These are phyloP conservation scores for Botrytis byssoidea DNA, from an alignment of 2,329 filamentous ascomycete species.

Conservation along the genomic window DNA sequence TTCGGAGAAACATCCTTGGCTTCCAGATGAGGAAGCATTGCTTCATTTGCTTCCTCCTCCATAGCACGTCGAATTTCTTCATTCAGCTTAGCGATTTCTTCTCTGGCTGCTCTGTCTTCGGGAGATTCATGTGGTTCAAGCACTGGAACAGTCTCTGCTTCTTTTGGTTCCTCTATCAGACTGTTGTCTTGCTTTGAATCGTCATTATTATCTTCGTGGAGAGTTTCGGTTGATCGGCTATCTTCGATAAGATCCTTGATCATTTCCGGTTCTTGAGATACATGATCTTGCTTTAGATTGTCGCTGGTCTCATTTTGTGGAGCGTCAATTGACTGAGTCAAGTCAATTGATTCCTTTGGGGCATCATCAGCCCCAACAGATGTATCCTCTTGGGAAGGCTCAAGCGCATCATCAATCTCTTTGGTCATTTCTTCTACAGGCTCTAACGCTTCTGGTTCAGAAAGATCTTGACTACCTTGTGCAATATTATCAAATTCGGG, in stretches of 20 bases:
- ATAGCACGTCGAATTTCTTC: slow-evolving; percentile 19
- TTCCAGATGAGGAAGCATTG: slow-evolving; percentile 7
- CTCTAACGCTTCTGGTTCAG: not conserved
- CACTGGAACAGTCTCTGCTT: no score
- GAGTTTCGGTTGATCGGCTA: not conserved
- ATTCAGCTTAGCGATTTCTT: slow-evolving; percentile 16
- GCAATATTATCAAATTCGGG: not conserved
- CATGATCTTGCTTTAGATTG: not conserved
- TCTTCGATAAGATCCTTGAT: not conserved
- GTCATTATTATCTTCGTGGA: not conserved
- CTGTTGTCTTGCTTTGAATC: not conserved
- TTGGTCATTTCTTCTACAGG: not conserved
- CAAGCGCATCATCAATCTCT: not conserved
- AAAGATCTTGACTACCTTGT: not conserved
- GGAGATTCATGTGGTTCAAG: not conserved
- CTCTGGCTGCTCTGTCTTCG: slow-evolving; percentile 16
- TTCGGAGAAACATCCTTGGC: not conserved
- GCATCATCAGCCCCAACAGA: not conserved
- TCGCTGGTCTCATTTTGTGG: not conserved
- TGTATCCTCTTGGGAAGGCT: no score
- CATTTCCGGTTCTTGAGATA: not conserved
- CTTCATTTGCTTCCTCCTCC: slow-evolving; percentile 5
- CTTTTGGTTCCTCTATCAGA: not conserved
- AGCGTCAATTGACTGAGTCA: not conserved
- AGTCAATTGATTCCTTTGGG: not conserved